Evolutionary conservation across 176 grass and related monocot species (phyloP).

Genomic region (Themeda triandra): DNA sequence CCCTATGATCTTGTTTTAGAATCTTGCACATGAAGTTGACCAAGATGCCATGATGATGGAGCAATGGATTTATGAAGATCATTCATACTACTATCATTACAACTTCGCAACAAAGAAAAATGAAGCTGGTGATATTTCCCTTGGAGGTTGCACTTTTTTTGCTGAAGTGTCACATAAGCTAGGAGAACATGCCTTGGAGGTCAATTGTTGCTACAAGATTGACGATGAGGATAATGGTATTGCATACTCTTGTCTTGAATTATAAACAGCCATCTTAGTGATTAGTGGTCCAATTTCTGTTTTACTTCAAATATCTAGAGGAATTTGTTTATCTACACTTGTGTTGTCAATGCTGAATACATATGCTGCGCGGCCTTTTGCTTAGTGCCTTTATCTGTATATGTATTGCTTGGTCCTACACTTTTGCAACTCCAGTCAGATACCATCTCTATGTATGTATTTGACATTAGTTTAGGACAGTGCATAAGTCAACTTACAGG

Average conservation of each 20-base stretch:
- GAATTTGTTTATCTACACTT: background rate
- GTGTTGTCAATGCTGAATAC: too few species aligned
- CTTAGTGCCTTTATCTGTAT: too few species aligned
- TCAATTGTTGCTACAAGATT: background rate
- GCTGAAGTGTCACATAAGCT: background rate
- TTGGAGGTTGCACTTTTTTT: background rate
- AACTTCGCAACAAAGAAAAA: slow-evolving; percentile 10
- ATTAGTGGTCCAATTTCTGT: background rate
- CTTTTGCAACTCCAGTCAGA: too few species aligned
- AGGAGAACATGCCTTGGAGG: background rate
- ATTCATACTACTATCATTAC: background rate
- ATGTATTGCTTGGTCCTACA: too few species aligned
- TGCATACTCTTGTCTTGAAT: background rate
- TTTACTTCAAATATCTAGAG: background rate
- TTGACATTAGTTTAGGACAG: background rate
- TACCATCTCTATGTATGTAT: background rate
- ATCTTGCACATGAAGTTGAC: background rate
- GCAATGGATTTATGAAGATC: background rate
- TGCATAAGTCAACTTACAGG: background rate
- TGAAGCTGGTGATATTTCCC: background rate
- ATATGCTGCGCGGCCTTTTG: too few species aligned
- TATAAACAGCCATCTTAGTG: background rate
- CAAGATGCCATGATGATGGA: background rate
- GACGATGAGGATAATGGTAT: background rate
- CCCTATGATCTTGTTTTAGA: background rate